Evolutionary conservation across 257 asterid genomes (phyloP), one percentile per base, ranked within the genome.

Genomic region (Coffea canephora): DNA sequence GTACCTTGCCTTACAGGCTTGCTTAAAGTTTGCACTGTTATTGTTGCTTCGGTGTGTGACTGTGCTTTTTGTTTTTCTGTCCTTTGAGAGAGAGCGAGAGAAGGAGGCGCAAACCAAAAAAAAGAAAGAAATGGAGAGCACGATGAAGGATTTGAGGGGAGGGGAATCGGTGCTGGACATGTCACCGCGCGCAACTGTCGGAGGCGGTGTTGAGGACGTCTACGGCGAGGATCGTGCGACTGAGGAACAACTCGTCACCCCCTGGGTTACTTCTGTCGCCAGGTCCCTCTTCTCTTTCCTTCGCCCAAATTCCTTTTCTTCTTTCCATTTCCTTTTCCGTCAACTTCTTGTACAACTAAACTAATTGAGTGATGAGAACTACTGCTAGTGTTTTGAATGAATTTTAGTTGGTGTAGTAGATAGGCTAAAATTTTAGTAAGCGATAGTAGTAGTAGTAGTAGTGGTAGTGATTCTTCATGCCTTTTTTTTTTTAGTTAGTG

Each of bases 171-270:
- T 94, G 86, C 77, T 93, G 85, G 96, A 92, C 80, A 21, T 92
- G 90, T 89, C 93, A 79, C 97, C 96, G 3, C 85, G 93, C 83
- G 83, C 89, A 62, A 89, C 95, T 48, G 94, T 90, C 0, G 96
- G 87, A 1, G 97, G 97, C 21, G 98, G 98, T 71, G 98, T 94
- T 3, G 96, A 89, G 67, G 97, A 94, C 62, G 91, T 89, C 64
- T 94, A 94, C 89, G 93, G 97, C 43, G 97, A 94, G 78, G 98
- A 94, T 87, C 89, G 90, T 62, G 97, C 98, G 78, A 88, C 89
- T 2, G 96, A 94, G 81, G 97, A 93, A 75, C 95, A 91, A 59
- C 93, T 93, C 36, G 86, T 90, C 71, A 94, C 97, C 36, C 97
- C 97, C 12, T 94, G 98, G 98, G 83, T 89, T 73, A 46, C 78